Percentiles rank a stretch among this genome's conserved stretches.
Conservation (phyloP, 179 eudicot species). For the Amaranthus tricolor region DNA sequence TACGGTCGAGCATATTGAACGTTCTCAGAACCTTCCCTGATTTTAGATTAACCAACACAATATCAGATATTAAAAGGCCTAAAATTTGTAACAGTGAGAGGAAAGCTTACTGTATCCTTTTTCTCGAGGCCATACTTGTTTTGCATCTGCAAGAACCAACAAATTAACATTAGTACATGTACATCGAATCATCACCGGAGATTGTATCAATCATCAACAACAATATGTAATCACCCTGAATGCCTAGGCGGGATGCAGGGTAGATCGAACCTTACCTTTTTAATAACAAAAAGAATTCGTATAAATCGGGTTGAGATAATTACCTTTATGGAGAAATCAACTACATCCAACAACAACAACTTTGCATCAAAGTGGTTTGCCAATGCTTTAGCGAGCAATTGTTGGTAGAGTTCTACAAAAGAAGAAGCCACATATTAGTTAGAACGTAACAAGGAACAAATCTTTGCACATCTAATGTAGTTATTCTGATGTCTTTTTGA, state of each 20-base stretch:
- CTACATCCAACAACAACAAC: slow-evolving; percentile 70
- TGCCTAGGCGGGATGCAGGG: too few species aligned
- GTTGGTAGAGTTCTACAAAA: slow-evolving; percentile 69
- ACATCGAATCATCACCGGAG: slow-evolving; percentile 2
- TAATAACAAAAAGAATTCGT: too few species aligned
- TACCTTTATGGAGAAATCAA: slow-evolving; percentile 84
- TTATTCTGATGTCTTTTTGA: too few species aligned
- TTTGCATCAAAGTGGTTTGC: slow-evolving; percentile 81
- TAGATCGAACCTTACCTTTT: too few species aligned
- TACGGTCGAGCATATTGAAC: too few species aligned
- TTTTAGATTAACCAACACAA: not conserved
- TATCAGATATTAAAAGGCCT: not conserved
- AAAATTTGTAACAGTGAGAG: not conserved
- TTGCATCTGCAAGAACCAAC: slow-evolving; percentile 64
- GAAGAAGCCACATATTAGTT: slow-evolving; percentile 9
- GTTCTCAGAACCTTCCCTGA: too few species aligned
- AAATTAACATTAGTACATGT: slow-evolving; percentile 17
- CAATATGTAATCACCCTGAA: too few species aligned
- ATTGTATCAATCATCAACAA: not conserved
- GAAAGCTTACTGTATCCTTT: slow-evolving; percentile 65
- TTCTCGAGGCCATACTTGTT: slow-evolving; percentile 74
- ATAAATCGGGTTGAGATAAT: not conserved
- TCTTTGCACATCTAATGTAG: too few species aligned
- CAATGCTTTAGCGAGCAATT: slow-evolving; percentile 85
- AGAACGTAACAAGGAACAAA: slow-evolving; percentile 7